Conservation (phyloP, 768 basidiomycete genomes). For the Suillus ampliporus region DNA sequence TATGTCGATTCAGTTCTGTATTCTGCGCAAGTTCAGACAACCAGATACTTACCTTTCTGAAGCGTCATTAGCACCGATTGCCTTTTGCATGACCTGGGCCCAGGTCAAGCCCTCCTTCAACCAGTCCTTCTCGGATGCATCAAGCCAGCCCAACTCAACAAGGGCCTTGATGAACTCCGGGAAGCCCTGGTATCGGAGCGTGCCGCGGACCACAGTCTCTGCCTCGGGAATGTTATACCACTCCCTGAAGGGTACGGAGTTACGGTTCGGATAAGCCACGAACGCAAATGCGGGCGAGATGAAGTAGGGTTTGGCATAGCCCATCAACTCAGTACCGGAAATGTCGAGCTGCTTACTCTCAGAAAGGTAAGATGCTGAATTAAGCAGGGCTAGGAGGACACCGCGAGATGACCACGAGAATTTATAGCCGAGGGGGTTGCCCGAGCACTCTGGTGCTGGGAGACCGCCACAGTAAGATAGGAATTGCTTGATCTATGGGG, state of each 20-base stretch:
- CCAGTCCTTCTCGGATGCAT: slow-evolving; percentile 79
- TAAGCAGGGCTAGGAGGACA: slow-evolving; percentile 92
- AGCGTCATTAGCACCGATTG: slow-evolving; percentile 68
- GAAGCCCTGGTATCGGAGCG: slow-evolving; percentile 95
- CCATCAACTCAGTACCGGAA: slow-evolving; percentile 86
- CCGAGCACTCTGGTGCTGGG: slow-evolving; percentile 87
- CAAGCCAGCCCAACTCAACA: slow-evolving; percentile 87
- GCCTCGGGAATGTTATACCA: slow-evolving; percentile 94
- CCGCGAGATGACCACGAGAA: slow-evolving; percentile 99
- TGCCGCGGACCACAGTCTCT: slow-evolving; percentile 90
- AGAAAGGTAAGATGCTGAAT: slow-evolving; percentile 82
- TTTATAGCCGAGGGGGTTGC: slow-evolving; percentile 98
- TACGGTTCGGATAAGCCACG: slow-evolving; percentile 96
- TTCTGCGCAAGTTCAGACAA: slow-evolving; percentile 12
- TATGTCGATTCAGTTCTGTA: slow-evolving; percentile 6
- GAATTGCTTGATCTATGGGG: slow-evolving; percentile 80
- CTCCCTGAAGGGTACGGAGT: slow-evolving; percentile 89
- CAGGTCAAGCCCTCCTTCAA: slow-evolving; percentile 76
- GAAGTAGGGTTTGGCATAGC: slow-evolving; percentile 88
- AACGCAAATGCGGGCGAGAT: slow-evolving; percentile 96
- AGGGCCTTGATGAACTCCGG: slow-evolving; percentile 90
- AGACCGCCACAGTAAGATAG: slow-evolving; percentile 96
- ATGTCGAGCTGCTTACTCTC: slow-evolving; percentile 69
- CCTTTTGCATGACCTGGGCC: slow-evolving; percentile 81
- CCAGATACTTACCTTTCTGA: slow-evolving; percentile 62